phyloP scores from a whole-genome alignment of 2,329 filamentous ascomycete genomes.

The Monosporascus sp. region DNA sequence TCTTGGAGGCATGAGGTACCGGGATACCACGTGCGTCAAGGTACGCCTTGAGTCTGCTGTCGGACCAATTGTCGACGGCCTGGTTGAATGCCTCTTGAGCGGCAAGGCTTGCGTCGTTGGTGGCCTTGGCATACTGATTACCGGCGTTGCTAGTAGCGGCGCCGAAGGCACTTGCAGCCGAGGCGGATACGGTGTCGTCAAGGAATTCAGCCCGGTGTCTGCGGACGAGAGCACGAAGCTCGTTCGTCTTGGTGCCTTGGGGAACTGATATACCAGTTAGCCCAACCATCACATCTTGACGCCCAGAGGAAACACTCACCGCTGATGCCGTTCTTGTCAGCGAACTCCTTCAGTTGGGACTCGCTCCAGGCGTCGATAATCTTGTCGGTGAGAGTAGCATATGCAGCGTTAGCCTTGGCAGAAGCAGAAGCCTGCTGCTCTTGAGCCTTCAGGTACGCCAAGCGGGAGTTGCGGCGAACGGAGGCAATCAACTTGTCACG shows the following conservation, averaged over 20 bases:
- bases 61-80: slow-evolving; percentile 62
- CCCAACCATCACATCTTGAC: background rate
- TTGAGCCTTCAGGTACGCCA: slow-evolving; percentile 67
- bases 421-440: slow-evolving; percentile 56
- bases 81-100: slow-evolving; percentile 63
- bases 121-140: slow-evolving; percentile 73
- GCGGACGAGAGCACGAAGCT: slow-evolving; percentile 82
- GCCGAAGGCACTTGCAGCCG: slow-evolving; percentile 58
- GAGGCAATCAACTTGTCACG: slow-evolving; percentile 86
- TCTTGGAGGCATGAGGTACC: slow-evolving; percentile 66
- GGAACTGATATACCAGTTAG: slow-evolving; percentile 56
- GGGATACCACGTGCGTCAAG: slow-evolving; percentile 73
- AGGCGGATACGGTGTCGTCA: slow-evolving; percentile 57
- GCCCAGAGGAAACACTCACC: slow-evolving; percentile 23
- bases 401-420: slow-evolving; percentile 63
- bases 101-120: slow-evolving; percentile 59
- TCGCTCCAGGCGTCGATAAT: slow-evolving; percentile 90
- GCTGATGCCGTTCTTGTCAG: slow-evolving; percentile 79
- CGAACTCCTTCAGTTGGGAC: slow-evolving; percentile 82
- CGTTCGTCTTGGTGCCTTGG: slow-evolving; percentile 85
- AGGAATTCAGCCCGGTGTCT: slow-evolving; percentile 74
- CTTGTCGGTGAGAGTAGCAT: slow-evolving; percentile 72
- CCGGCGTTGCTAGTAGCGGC: slow-evolving; percentile 71
- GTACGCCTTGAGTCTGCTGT: slow-evolving; percentile 72
- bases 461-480: slow-evolving; percentile 84